Evolutionary conservation across 805 yeast species (phyloP).

Genomic region (Danielia reshetovae): DNA sequence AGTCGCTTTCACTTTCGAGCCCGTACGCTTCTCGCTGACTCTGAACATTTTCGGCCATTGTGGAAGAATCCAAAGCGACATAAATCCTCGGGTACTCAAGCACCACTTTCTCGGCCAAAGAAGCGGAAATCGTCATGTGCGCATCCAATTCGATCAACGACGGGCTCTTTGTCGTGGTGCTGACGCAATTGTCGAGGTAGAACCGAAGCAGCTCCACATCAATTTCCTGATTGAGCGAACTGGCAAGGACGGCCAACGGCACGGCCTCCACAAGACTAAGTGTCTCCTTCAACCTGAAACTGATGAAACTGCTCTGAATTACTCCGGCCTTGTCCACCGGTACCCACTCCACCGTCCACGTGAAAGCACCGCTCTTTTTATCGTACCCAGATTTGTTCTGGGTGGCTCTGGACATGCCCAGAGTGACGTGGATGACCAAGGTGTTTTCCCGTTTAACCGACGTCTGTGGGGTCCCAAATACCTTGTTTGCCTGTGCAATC

Average conservation of each 20-base stretch:
- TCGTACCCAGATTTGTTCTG: conserved; percentile 71
- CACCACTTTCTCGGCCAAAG: conserved; percentile 54
- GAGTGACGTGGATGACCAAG: conserved; percentile 56
- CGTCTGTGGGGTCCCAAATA: conserved; percentile 26
- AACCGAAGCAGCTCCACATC: conserved; percentile 26
- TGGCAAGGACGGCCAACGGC: conserved; percentile 34
- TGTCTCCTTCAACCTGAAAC: conserved; percentile 41
- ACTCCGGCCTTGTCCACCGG: conserved; percentile 30
- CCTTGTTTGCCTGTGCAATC: conserved; percentile 16
- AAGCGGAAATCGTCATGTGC: conserved; percentile 39
- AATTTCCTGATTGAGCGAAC: conserved; percentile 11
- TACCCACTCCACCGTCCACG: conserved; percentile 81
- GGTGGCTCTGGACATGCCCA: conserved; percentile 67
- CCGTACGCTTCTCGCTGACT: conserved; percentile 18
- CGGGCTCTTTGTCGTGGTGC: conserved; percentile 5
- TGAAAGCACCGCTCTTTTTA: conserved; percentile 52
- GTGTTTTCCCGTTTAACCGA: conserved; percentile 59
- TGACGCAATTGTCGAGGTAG: conserved; percentile 32
- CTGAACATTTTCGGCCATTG: conserved; percentile 23
- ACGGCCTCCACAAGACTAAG: conserved; percentile 32
- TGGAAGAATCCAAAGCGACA: conserved; percentile 27
- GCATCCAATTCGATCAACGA: conserved; percentile 37
- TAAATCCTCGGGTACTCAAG: conserved; percentile 76
- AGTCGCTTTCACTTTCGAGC: conserved; percentile 4
- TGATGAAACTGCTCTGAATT: conserved; percentile 34